Percentiles rank a stretch among this genome's conserved stretches.
phyloP scores from a whole-genome alignment of 1,284 basidiomycete species.

The Taiwanofungus camphoratus region DNA sequence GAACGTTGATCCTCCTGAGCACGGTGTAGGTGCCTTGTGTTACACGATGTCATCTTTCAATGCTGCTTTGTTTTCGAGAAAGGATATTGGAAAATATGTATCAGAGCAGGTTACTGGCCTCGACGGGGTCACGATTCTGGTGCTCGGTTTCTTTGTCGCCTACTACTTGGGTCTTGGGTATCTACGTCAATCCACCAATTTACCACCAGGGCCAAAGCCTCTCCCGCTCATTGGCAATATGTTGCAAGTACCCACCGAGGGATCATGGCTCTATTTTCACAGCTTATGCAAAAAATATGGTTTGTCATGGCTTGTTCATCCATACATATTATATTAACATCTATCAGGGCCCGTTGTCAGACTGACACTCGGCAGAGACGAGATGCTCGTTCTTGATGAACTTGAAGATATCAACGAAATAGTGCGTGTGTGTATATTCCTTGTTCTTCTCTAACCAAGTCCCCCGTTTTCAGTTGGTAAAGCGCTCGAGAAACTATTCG shows the following conservation, averaged over 20 bases:
- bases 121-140: no score
- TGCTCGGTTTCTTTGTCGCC: no score
- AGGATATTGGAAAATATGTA: no score
- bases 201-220: not conserved
- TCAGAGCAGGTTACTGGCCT: no score
- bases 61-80: no score
- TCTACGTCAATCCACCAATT: no score
- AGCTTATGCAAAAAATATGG: not conserved
- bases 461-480: not conserved
- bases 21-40: no score
- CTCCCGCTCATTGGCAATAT: not conserved
- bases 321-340: no score
- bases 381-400: not conserved
- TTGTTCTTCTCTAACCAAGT: not conserved
- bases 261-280: not conserved
- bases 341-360: not conserved
- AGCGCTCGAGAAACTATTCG: not conserved
- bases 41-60: no score
- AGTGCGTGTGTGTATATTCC: not conserved
- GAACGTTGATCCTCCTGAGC: no score
- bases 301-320: not conserved
- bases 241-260: not conserved
- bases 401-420: not conserved
- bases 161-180: no score
- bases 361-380: not conserved